Evolutionary conservation across 768 basidiomycete species (phyloP), one percentile per base, ranked within the genome.

Genomic region (Mycena haematopus): DNA sequence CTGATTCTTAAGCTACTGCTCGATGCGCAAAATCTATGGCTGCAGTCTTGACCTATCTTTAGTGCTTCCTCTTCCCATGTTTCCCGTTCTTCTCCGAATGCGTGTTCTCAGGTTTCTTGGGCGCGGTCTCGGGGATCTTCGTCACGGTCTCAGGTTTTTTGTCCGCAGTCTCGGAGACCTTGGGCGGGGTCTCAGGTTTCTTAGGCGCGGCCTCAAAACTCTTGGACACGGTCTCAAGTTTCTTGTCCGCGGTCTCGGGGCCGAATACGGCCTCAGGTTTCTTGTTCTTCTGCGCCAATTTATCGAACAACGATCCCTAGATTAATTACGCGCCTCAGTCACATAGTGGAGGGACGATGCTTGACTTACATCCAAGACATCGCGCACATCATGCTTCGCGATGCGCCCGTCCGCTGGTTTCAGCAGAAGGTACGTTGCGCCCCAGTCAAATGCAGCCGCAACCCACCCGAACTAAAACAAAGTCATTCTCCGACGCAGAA

Each of bases 371-470:
- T 80, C 74, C 60, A 77, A 79, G 8, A 81, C 70, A 22, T 62
- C 77, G 29, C 72, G 77, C 21, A 82, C 70, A 58, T 81, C 79
- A 31, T 78, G 75, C 62, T 77, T 80, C 50, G 65, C 73, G 69
- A 81, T 66, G 51, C 67, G 63, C 6, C 76, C 75, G 49, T 79
- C 78, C 6, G 60, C 60, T 1, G 78, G 77, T 75, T 74, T 76
- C 9, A 81, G 63, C 59, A 80, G 42, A 40, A 80, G 38, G 56
- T 80, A 82, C 0, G 77, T 76, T 19, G 77, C 69, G 15, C 74
- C 57, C 80, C 80, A 82, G 66, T 82, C 80, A 40, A 78, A 75
- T 11, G 68, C 60, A 29, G 79, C 77, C 11, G 78, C 75, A 33
- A 71, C 65, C 77, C 78, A 80, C 19, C 81, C 80, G 64, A 80